A percentile compares a stretch with the other conserved stretches of the same genome.
phyloP scores from a whole-genome alignment of 2,329 filamentous ascomycete species.

The Diaporthe citri region DNA sequence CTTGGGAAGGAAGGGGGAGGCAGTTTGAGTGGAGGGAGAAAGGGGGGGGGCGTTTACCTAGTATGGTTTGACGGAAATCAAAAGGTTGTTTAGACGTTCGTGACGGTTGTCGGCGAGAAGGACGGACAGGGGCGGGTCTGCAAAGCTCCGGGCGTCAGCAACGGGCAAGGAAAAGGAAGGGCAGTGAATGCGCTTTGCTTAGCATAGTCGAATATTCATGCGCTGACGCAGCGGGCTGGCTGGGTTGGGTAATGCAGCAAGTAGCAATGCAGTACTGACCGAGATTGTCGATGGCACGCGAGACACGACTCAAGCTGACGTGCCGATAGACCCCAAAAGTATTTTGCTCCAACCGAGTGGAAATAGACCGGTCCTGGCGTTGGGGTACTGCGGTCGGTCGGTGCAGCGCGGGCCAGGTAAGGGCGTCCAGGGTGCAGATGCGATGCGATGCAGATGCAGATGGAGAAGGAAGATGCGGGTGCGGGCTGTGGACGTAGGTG shows the following conservation, averaged over 20 bases:
- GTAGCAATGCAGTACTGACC: slow-evolving; percentile 26
- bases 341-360: neutral
- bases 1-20: slow-evolving; percentile 8
- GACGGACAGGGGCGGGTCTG: slow-evolving; percentile 24
- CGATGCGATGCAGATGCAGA: slow-evolving; percentile 17
- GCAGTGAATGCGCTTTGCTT: slow-evolving; percentile 16
- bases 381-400: slow-evolving; percentile 5
- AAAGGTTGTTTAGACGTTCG: slow-evolving; percentile 30
- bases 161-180: neutral
- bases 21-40: neutral
- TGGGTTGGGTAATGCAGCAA: slow-evolving; percentile 28
- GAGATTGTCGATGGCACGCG: slow-evolving; percentile 15
- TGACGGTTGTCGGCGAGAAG: slow-evolving; percentile 21
- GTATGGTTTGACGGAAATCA: slow-evolving; percentile 26
- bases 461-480: neutral
- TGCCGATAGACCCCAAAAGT: slow-evolving; percentile 3
- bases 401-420: slow-evolving; percentile 13
- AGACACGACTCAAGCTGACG: slow-evolving; percentile 33
- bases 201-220: slow-evolving; percentile 30
- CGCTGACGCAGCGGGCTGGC: slow-evolving; percentile 5
- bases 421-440: slow-evolving; percentile 14
- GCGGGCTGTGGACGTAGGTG: neutral
- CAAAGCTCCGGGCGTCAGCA: slow-evolving; percentile 20
- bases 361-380: neutral
- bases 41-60: slow-evolving; percentile 31